Percentiles rank a stretch among this genome's conserved stretches.
These are phyloP conservation scores for Handroanthus guayacan DNA, from an alignment of 257 asterid genomes.

Conservation along the genomic window DNA sequence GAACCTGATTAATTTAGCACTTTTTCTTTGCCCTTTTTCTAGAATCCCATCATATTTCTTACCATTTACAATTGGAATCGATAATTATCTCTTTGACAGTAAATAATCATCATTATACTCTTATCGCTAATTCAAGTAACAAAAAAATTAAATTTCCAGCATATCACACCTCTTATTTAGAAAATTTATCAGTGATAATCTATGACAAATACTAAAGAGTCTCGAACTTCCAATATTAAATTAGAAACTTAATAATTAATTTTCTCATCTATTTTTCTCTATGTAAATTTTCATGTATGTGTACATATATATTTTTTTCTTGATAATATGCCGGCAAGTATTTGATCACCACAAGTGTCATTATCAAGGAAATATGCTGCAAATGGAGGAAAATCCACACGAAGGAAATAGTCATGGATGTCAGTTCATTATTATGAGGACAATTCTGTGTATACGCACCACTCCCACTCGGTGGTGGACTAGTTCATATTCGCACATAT, in stretches of 20 bases:
- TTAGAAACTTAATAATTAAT: not conserved
- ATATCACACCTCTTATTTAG: too few relatives aligned
- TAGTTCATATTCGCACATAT: not conserved
- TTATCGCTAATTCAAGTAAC: too few relatives aligned
- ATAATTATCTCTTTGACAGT: too few relatives aligned
- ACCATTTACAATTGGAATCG: too few relatives aligned
- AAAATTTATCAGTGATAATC: too few relatives aligned
- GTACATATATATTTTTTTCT: not conserved
- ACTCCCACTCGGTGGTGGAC: not conserved
- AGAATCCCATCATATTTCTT: not conserved
- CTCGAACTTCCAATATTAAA: not conserved
- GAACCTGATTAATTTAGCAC: slow-evolving; percentile 3
- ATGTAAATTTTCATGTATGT: too few relatives aligned
- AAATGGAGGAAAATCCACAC: slow-evolving; percentile 29
- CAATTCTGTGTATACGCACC: not conserved
- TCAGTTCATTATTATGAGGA: not conserved
- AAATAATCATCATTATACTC: too few relatives aligned
- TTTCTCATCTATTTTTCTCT: not conserved
- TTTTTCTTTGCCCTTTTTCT: not conserved
- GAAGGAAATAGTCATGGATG: not conserved
- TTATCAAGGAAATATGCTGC: slow-evolving; percentile 23
- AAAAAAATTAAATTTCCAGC: too few relatives aligned
- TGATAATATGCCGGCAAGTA: slow-evolving; percentile 34
- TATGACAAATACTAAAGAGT: not conserved
- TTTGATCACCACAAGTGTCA: slow-evolving; percentile 44